Evolutionary conservation across 2,329 filamentous ascomycete genomes (phyloP), one percentile per base, ranked within the genome.

Genomic region (Rutstroemia sp.): DNA sequence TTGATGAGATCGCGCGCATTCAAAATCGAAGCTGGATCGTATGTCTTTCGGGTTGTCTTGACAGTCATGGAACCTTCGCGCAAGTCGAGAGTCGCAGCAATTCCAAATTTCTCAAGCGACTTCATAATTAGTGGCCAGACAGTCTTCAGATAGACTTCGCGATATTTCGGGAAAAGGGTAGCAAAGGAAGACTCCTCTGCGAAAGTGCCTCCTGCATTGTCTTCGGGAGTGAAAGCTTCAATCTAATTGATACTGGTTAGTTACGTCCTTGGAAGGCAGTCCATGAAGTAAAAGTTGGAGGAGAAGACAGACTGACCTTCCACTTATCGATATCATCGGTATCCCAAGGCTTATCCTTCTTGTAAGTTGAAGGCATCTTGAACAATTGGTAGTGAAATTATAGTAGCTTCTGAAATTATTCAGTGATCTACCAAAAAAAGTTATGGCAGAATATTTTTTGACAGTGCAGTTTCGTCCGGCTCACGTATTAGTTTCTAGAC

Each of bases 241-340:
- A 92, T 76, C 83, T 86, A 25, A 5, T 37, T 37, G 67, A 23
- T 56, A 12, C 27, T 52, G n/a, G 48, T 53, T 47, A 53, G 50
- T 54, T 45, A n/a, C 7, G 12, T 23, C 9, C 18, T 19, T 45
- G 18, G 21, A 10, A 10, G 5, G 21, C 19, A 45, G 19, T 45
- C 7, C 7, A 21, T 45, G 18, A 14, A 6, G 10, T 14, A 23
- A 12, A 21, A 9, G 12, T 21, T 21, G 10, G 19, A 23, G 19
- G 21, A 45, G 10, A 23, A 10, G 12, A 45, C 23, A 34, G 23
- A 55, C 49, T 53, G 59, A 86, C 85, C 78, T 91, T 92, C 91
- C 91, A 97, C 72, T 96, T 95, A 75, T 97, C 92, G 62, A 97
- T 90, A 68, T 96, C 94, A 61, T 95, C 92, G 56, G 92, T 95